These are phyloP conservation scores for Sarcodon sp. DNA, from an alignment of 768 basidiomycete species.

Conservation along the genomic window DNA sequence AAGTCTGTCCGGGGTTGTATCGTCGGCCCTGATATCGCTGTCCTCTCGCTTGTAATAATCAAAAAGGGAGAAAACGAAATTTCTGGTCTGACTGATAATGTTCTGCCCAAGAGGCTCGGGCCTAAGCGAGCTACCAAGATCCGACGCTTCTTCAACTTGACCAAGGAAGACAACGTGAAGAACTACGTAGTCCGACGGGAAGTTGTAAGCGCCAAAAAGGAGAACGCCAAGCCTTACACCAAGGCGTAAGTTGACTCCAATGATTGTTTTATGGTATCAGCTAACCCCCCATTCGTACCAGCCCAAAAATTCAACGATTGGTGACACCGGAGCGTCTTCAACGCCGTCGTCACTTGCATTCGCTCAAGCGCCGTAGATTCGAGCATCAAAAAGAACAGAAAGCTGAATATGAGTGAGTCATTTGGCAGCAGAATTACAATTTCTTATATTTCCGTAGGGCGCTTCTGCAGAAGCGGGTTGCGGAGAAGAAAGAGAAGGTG, in stretches of 20 bases:
- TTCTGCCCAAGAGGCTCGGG: constrained; percentile 90
- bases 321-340: constrained; percentile 94
- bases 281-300: constrained; percentile 14
- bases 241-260: constrained; percentile 64
- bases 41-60: constrained; percentile 87
- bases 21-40: constrained; percentile 92
- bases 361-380: constrained; percentile 79
- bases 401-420: constrained; percentile 75
- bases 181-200: constrained; percentile 94
- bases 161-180: constrained; percentile 96
- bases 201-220: constrained; percentile 83
- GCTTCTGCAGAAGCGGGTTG: constrained; percentile 77
- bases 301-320: constrained; percentile 94
- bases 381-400: constrained; percentile 94
- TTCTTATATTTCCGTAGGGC: constrained; percentile 22
- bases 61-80: constrained; percentile 91
- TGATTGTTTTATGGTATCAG: constrained; percentile 1
- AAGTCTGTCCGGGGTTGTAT: constrained; percentile 99
- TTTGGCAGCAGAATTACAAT: not conserved
- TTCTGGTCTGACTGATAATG: constrained; percentile 82
- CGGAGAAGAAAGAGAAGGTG: constrained; percentile 88
- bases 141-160: constrained; percentile 92
- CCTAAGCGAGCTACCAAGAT: constrained; percentile 98
- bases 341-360: constrained; percentile 84
- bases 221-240: constrained; percentile 83